Conservation (phyloP, 805 yeast genomes). For the Ogataea glucozyma region DNA sequence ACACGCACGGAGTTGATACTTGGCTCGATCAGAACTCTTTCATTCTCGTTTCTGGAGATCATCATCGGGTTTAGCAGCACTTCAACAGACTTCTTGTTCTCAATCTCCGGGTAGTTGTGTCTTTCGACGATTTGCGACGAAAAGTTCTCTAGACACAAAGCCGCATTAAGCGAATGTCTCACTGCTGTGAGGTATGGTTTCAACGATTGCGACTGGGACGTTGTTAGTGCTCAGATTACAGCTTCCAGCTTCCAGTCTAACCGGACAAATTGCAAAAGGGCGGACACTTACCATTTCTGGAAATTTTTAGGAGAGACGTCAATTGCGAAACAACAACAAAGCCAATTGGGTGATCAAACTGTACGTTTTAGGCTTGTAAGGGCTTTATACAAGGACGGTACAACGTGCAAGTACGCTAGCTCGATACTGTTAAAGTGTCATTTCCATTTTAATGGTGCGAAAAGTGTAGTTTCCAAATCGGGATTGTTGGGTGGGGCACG, state of each 20-base stretch:
- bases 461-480: slow-evolving; percentile 7
- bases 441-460: slow-evolving; percentile 1
- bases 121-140: slow-evolving; percentile 95
- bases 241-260: neutral
- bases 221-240: slow-evolving; percentile 1
- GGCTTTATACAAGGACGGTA: neutral
- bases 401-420: neutral
- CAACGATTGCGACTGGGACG: slow-evolving; percentile 83
- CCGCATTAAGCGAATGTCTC: slow-evolving; percentile 89
- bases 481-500: slow-evolving; percentile 13
- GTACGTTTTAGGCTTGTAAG: neutral
- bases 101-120: slow-evolving; percentile 96
- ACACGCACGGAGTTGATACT: slow-evolving; percentile 91
- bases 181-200: slow-evolving; percentile 95
- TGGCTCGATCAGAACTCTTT: slow-evolving; percentile 88
- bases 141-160: slow-evolving; percentile 88
- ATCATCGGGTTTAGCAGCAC: slow-evolving; percentile 85
- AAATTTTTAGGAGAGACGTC: no score
- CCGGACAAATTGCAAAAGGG: neutral
- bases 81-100: slow-evolving; percentile 79
- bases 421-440: slow-evolving; percentile 5
- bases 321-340: no score
- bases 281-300: slow-evolving; percentile 12
- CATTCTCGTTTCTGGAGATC: slow-evolving; percentile 91
- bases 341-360: slow-evolving; percentile 4